Conservation (phyloP, 1,284 basidiomycete species). For the Uromyces viciae-fabae region DNA sequence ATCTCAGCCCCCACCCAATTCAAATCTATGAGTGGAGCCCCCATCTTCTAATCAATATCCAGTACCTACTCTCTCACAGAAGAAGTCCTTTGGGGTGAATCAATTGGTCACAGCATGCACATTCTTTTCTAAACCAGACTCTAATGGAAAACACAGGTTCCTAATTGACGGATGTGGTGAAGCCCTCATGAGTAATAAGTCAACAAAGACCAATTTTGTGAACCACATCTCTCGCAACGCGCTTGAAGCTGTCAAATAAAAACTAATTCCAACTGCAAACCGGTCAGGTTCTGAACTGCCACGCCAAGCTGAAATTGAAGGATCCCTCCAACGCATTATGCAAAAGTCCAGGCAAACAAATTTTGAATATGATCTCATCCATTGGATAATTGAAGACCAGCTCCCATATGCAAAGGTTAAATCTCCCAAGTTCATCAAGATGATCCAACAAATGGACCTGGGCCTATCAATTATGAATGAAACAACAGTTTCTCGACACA, state of each 20-base stretch:
- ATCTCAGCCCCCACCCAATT: too few species aligned
- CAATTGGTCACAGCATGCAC: background rate
- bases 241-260: background rate
- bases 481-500: background rate
- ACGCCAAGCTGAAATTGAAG: background rate
- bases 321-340: constrained; percentile 1
- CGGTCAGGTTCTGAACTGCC: background rate
- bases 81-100: background rate
- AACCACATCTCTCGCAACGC: background rate
- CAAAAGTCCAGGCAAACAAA: background rate
- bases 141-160: background rate
- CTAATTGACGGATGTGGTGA: background rate
- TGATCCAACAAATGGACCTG: background rate
- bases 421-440: constrained; percentile 4
- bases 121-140: background rate
- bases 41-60: too few species aligned
- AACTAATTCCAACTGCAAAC: background rate
- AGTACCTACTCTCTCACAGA: too few species aligned
- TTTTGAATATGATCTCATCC: background rate
- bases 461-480: background rate
- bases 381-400: background rate
- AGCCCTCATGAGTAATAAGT: background rate
- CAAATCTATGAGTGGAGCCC: too few species aligned
- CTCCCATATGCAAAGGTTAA: background rate
- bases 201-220: background rate